A percentile compares a stretch with the other conserved stretches of the same genome.
phyloP scores from a whole-genome alignment of 2,329 filamentous ascomycete genomes.

The Pseudonectria foliicola region DNA sequence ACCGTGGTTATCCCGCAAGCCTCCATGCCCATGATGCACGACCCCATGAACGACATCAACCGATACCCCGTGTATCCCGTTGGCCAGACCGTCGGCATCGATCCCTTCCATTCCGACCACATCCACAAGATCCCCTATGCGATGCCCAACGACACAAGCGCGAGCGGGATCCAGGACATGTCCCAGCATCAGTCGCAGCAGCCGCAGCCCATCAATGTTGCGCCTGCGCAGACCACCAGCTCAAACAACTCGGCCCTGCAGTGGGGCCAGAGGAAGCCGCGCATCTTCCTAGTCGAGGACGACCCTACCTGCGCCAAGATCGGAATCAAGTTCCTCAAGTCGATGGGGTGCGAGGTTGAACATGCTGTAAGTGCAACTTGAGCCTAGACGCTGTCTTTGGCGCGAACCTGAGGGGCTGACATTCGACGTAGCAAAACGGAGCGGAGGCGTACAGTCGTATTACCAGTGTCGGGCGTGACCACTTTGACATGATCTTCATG shows the following conservation, averaged over 20 bases:
- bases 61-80: conserved; percentile 80
- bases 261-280: conserved; percentile 60
- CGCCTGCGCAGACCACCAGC: conserved; percentile 14
- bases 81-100: conserved; percentile 83
- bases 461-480: conserved; percentile 36
- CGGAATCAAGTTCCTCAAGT: conserved; percentile 59
- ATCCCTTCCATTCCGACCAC: conserved; percentile 90
- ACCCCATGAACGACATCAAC: conserved; percentile 47
- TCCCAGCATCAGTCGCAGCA: conserved; percentile 30
- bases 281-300: conserved; percentile 86
- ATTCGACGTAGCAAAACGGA: conserved; percentile 52
- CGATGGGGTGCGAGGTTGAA: conserved; percentile 60
- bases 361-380: conserved; percentile 47
- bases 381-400: background rate
- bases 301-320: conserved; percentile 62
- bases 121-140: conserved; percentile 90
- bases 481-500: conserved; percentile 71
- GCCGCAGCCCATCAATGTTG: conserved; percentile 15
- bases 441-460: conserved; percentile 88
- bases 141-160: conserved; percentile 51
- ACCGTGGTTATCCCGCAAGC: conserved; percentile 35
- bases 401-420: conserved; percentile 9
- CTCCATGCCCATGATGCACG: conserved; percentile 42
- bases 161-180: conserved; percentile 28
- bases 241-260: conserved; percentile 33